Conservation (phyloP, 139 green algal species). For the Micromonas pusilla region DNA sequence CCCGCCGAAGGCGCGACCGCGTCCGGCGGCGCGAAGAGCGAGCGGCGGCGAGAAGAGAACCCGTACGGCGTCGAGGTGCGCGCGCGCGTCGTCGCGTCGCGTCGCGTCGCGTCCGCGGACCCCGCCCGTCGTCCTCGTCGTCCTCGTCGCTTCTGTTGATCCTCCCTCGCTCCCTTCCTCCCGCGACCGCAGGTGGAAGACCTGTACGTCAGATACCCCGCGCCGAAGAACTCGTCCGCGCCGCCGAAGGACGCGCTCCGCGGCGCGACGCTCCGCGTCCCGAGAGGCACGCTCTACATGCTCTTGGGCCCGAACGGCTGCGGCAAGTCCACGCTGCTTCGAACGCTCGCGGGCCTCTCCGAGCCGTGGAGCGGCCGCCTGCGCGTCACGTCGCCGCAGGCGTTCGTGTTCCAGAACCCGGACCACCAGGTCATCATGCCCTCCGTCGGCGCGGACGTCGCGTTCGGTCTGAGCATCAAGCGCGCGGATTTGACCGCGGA, state of each 20-base stretch:
- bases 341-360: conserved; percentile 73
- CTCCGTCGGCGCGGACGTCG: conserved; percentile 87
- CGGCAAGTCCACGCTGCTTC: conserved; percentile 69
- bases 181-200: conserved; percentile 9
- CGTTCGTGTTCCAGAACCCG: conserved; percentile 97
- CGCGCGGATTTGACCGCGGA: conserved; percentile 43
- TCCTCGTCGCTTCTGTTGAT: too few relatives aligned
- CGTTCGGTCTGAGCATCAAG: conserved; percentile 70
- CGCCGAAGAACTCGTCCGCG: not conserved
- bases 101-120: too few relatives aligned
- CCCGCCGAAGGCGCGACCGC: too few relatives aligned
- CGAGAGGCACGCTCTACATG: conserved; percentile 77
- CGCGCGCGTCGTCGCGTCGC: too few relatives aligned
- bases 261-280: conserved; percentile 38
- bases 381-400: conserved; percentile 49
- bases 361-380: conserved; percentile 45
- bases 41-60: too few relatives aligned
- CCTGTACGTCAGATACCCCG: not conserved
- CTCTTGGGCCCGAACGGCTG: conserved; percentile 87
- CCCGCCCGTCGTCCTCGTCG: too few relatives aligned
- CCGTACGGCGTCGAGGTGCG: too few relatives aligned
- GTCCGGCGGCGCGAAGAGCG: not conserved
- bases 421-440: conserved; percentile 93
- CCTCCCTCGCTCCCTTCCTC: too few relatives aligned
- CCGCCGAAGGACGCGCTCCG: conserved; percentile 14